A percentile compares a stretch with the other conserved stretches of the same genome.
Evolutionary conservation across 495 filamentous ascomycete species (phyloP).

Genomic region (Haplographium delicatum): DNA sequence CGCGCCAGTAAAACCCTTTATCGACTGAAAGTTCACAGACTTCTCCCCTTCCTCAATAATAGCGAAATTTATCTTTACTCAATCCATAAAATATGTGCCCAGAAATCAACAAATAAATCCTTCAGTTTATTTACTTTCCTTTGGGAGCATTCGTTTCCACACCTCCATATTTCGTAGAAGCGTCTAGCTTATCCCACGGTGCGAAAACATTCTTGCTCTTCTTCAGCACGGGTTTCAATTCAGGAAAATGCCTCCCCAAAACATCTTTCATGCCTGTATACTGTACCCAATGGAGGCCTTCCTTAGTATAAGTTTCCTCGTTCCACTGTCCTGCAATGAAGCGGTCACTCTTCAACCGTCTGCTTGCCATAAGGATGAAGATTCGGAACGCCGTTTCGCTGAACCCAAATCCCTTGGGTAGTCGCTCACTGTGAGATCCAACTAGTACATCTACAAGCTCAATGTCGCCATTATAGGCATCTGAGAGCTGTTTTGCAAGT

Average conservation of each 20-base stretch:
- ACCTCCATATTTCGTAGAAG: slow-evolving; percentile 25
- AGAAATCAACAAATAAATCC: too few species aligned
- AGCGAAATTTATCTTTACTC: too few species aligned
- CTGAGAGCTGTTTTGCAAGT: slow-evolving; percentile 27
- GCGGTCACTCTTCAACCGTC: slow-evolving; percentile 37
- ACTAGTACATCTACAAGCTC: slow-evolving; percentile 36
- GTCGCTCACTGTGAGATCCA: slow-evolving; percentile 32
- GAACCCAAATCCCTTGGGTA: slow-evolving; percentile 39
- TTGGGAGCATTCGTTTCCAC: slow-evolving; percentile 30
- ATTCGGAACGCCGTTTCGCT: slow-evolving; percentile 36
- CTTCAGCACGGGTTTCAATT: slow-evolving; percentile 25
- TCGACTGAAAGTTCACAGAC: too few species aligned
- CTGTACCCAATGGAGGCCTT: slow-evolving; percentile 38
- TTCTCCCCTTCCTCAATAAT: too few species aligned
- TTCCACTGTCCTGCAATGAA: slow-evolving; percentile 34
- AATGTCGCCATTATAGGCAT: slow-evolving; percentile 31
- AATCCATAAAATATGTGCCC: too few species aligned
- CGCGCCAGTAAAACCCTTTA: too few species aligned
- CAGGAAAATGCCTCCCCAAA: slow-evolving; percentile 33
- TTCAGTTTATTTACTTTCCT: too few species aligned
- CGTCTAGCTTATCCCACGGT: slow-evolving; percentile 32
- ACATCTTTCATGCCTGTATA: slow-evolving; percentile 29
- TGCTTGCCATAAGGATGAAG: slow-evolving; percentile 34
- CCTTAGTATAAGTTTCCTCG: slow-evolving; percentile 32
- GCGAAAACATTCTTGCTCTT: slow-evolving; percentile 32